Percentiles rank a stretch among this genome's conserved stretches.
These are phyloP conservation scores for Cladorrhinum sp. DNA, from an alignment of 2,329 filamentous ascomycete species.

Conservation along the genomic window DNA sequence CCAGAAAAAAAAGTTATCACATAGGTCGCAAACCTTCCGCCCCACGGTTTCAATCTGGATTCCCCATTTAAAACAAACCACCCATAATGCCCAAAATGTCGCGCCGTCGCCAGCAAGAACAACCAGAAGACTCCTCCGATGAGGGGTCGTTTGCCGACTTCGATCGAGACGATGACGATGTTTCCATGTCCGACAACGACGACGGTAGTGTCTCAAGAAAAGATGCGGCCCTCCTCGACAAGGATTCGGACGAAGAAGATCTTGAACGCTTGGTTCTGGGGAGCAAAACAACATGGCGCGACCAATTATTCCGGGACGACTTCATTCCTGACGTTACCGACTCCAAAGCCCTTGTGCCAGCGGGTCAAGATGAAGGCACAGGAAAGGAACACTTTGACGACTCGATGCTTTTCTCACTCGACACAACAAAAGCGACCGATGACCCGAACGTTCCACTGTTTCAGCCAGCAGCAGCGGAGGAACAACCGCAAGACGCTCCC, in stretches of 20 bases:
- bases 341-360: conserved; percentile 19
- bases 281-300: conserved; percentile 76
- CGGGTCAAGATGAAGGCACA: conserved; percentile 19
- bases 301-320: conserved; percentile 63
- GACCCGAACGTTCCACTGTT: conserved; percentile 27
- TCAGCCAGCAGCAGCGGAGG: conserved; percentile 17
- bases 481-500: conserved; percentile 42
- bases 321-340: conserved; percentile 48
- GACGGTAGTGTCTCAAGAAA: conserved; percentile 14
- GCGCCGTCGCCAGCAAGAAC: conserved; percentile 20
- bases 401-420: conserved; percentile 80
- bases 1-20: conserved; percentile 23
- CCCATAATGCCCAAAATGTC: conserved; percentile 15
- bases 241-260: conserved; percentile 80
- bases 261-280: conserved; percentile 88
- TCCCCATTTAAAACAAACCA: background rate
- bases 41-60: conserved; percentile 5
- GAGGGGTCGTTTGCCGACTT: conserved; percentile 29
- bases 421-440: conserved; percentile 45
- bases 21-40: conserved; percentile 1
- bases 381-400: conserved; percentile 58
- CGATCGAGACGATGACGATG: conserved; percentile 25
- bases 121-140: conserved; percentile 25
- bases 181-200: conserved; percentile 15
- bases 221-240: conserved; percentile 34